Evolutionary conservation across 768 basidiomycete species (phyloP), one percentile per base, ranked within the genome.

Genomic region (Hygrophoropsis aurantiaca): DNA sequence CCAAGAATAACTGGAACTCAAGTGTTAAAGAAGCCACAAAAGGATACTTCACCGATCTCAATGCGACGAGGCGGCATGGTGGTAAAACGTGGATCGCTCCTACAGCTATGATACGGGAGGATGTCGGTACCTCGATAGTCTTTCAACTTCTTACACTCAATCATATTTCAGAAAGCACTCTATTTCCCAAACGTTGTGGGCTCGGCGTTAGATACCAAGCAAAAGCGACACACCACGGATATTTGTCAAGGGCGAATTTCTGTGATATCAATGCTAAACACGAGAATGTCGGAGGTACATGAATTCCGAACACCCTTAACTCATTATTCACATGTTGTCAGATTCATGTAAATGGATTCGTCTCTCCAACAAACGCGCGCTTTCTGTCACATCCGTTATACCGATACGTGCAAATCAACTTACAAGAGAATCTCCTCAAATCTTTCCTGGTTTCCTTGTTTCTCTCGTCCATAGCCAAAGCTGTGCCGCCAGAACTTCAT

Each of bases 81-180:
- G 95, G 95, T 13, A 98, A 98, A 71, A 87, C 88, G 8, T 98
- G 92, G 93, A 80, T 93, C 42, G 94, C 93, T 10, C 94, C 94
- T 1, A 82, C 78, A 18, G 87, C 89, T 18, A 74, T 97, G 56
- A 93, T 98, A 52, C 82, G 84, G 23, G 90, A 93, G 71, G 91
- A 95, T 54, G 94, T 94, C 60, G 55, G 89, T 76, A 23, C 15
- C n/a, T 2, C 11, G 1, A 11, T 18, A 36, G 39, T 21, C 37
- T 16, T 27, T 11, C 36, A 26, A 20, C 40, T 16, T 30, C 9
- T 21, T 11, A n/a, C 23, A 45, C 33, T 49, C 23, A 51, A n/a
- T 3, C 15, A 11, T 41, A 10, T 18, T 16, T 15, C 60, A 98
- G 94, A 88, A 85, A 85, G 83, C 95, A 13, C 71, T 94, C 3